Conservation (phyloP, 371 early-diverging fungal genomes). For the Mucor piriformis region DNA sequence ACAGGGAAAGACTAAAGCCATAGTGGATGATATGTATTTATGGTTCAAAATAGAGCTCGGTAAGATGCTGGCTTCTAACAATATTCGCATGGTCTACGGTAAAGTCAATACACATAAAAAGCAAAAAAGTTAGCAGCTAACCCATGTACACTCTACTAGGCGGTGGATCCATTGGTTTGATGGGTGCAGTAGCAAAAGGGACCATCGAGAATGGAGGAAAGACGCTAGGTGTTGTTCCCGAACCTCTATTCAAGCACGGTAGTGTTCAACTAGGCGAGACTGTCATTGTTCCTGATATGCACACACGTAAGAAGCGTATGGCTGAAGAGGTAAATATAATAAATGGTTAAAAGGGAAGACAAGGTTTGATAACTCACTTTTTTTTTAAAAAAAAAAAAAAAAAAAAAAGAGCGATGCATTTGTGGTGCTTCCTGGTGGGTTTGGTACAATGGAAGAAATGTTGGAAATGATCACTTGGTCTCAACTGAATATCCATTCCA, state of each 20-base stretch:
- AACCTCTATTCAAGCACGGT: conserved; percentile 58
- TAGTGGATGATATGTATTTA: too few relatives aligned
- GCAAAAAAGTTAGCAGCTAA: background rate
- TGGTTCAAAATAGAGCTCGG: conserved; percentile 65
- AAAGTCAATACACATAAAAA: conserved; percentile 7
- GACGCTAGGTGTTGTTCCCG: conserved; percentile 75
- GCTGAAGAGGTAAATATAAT: conserved; percentile 47
- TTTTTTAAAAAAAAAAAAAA: background rate
- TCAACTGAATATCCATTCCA: conserved; percentile 72
- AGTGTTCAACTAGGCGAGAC: conserved; percentile 60
- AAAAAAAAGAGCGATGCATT: conserved; percentile 66
- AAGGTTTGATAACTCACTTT: background rate
- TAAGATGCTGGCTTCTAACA: conserved; percentile 56
- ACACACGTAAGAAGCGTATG: conserved; percentile 80
- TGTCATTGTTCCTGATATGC: conserved; percentile 82
- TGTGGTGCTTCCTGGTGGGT: conserved; percentile 87
- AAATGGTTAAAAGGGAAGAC: background rate
- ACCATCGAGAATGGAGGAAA: conserved; percentile 60
- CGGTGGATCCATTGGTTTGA: conserved; percentile 78
- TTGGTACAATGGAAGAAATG: conserved; percentile 86
- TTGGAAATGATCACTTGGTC: conserved; percentile 88
- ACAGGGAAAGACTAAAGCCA: background rate
- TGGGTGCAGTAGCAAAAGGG: conserved; percentile 79
- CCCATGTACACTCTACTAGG: too few relatives aligned
- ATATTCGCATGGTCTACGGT: conserved; percentile 82